Evolutionary conservation across 495 filamentous ascomycete genomes (phyloP), one percentile per base, ranked within the genome.

Genomic region (Penicillium angulare): DNA sequence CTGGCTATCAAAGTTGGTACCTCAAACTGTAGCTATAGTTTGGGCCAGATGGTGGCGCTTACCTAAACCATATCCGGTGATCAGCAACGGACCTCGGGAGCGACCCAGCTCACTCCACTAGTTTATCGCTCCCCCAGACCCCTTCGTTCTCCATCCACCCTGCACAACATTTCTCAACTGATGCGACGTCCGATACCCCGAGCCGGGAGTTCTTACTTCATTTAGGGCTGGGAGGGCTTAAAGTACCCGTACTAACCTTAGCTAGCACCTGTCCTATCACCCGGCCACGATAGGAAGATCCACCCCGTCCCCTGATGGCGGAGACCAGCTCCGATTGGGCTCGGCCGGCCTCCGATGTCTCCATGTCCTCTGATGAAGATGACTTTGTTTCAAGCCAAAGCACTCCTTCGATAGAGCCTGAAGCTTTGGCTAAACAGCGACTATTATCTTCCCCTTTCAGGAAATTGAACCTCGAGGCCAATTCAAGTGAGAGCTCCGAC

Each of bases 291-390:
- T 35, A 26, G 29, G 18, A 42, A 26, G 2, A n/a, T 24, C n/a
- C 41, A 44, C 27, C 27, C n/a, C n/a, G n/a, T 20, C 24, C 23
- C 42, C 42, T 44, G 24, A 44, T 44, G 42, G 42, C 42, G 24
- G 42, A 44, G 22, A 44, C 16, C 7, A 42, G 43, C 44, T 43
- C 52, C 47, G 50, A 59, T 49, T 42, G 60, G 54, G 55, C 50
- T 49, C 58, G 60, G 42, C 50, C 58, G 40, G 55, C 47, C 38
- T 57, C 68, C 42, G 63, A 71, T 44, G 40, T 59, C 9, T 54
- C 46, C 16, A 47, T 54, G 43, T 64, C 61, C 7, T 72, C 67
- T 8, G 70, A 72, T 43, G 70, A 73, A 34, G 69, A 70, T 29
- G 68, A 65, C 10, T 63, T 66, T 44, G 52, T 61, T 20, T 69